These are phyloP conservation scores for Schizophyllum amplum DNA, from an alignment of 1,284 basidiomycete genomes.

Conservation along the genomic window DNA sequence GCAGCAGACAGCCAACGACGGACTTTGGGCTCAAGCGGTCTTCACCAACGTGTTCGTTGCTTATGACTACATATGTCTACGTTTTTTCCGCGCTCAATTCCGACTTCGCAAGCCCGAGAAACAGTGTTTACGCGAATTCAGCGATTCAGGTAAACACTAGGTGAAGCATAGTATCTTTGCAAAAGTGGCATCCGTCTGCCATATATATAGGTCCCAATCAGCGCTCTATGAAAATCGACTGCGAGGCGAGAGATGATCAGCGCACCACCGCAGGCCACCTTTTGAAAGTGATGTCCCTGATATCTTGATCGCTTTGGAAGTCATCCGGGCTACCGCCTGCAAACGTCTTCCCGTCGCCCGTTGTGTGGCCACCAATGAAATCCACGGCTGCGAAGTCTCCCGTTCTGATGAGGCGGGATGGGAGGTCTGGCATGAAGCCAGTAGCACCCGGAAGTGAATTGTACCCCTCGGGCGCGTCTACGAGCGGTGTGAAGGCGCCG, in stretches of 20 bases:
- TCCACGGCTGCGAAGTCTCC: constrained; percentile 32
- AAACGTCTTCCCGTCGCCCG: constrained; percentile 35
- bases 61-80: too few relatives aligned
- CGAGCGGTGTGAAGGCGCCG: constrained; percentile 27
- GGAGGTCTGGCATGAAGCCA: constrained; percentile 33
- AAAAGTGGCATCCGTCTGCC: constrained; percentile 30
- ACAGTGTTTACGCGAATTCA: too few relatives aligned
- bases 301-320: constrained; percentile 32
- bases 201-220: neutral
- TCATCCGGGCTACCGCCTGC: constrained; percentile 29
- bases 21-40: too few relatives aligned
- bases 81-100: too few relatives aligned
- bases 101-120: too few relatives aligned
- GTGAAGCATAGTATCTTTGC: too few relatives aligned
- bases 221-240: neutral
- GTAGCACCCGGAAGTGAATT: neutral
- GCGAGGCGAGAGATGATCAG: neutral
- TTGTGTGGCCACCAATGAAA: constrained; percentile 36
- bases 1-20: too few relatives aligned
- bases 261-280: constrained; percentile 32
- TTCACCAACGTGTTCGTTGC: too few relatives aligned
- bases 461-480: constrained; percentile 23
- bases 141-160: too few relatives aligned
- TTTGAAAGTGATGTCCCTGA: constrained; percentile 27
- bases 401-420: constrained; percentile 29